These are phyloP conservation scores for Penicillium turbatum DNA, from an alignment of 495 filamentous ascomycete genomes.

Conservation along the genomic window DNA sequence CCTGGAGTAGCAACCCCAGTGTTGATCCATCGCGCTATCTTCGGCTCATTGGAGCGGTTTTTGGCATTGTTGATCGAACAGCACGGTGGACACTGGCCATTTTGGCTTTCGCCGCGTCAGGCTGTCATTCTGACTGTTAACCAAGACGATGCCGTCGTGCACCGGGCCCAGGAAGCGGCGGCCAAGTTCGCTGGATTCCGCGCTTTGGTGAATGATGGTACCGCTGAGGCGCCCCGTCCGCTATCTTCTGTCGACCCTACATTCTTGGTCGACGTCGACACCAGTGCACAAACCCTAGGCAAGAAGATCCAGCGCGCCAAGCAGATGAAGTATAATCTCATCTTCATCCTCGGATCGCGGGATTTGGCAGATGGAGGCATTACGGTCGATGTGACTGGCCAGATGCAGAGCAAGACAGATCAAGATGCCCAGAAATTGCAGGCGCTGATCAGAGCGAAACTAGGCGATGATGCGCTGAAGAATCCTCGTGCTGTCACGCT, in stretches of 20 bases:
- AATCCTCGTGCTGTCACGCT: slow-evolving; percentile 40
- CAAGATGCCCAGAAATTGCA: slow-evolving; percentile 26
- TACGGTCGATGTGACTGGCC: slow-evolving; percentile 44
- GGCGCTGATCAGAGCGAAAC: slow-evolving; percentile 23
- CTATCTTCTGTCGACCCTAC: slow-evolving; percentile 43
- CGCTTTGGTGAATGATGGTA: slow-evolving; percentile 22
- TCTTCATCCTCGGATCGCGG: slow-evolving; percentile 67
- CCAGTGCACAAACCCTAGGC: slow-evolving; percentile 52
- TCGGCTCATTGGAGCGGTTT: slow-evolving; percentile 82
- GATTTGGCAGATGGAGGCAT: slow-evolving; percentile 44
- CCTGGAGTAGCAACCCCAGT: slow-evolving; percentile 71
- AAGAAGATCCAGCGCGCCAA: slow-evolving; percentile 73
- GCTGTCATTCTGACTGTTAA: slow-evolving; percentile 74
- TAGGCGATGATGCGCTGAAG: slow-evolving; percentile 30
- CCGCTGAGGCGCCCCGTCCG: slow-evolving; percentile 24
- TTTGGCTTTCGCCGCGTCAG: slow-evolving; percentile 87
- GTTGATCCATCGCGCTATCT: slow-evolving; percentile 81
- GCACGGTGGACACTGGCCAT: slow-evolving; percentile 77
- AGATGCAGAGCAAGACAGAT: slow-evolving; percentile 42
- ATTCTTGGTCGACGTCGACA: slow-evolving; percentile 70
- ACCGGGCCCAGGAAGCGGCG: slow-evolving; percentile 49
- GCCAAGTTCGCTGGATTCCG: slow-evolving; percentile 35
- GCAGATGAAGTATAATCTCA: slow-evolving; percentile 65
- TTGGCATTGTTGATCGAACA: slow-evolving; percentile 86
- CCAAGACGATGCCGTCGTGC: slow-evolving; percentile 54